Base-by-base conservation (phyloP, 192 early-diverging fungal genomes). In the Coemansia sp. region DNA sequence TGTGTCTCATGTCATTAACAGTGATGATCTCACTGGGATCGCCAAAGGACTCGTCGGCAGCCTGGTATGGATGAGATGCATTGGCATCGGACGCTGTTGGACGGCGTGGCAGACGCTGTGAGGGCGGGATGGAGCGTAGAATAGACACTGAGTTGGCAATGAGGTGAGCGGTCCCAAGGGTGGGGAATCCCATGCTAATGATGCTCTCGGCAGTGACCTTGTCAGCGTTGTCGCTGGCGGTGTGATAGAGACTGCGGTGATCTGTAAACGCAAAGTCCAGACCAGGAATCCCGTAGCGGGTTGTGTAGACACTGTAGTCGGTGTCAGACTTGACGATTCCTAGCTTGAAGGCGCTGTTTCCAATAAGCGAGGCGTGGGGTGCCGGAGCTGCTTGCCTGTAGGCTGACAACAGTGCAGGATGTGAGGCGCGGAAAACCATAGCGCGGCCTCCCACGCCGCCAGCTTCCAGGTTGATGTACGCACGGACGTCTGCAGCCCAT, bases 361-460 rank as follows among this genome's bases (percentile, higher is more conserved):
- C 90, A 49, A 91, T 70, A 20, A 88, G 85, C 60, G 86, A 87
- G 14, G 85, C 87, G 46, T 85, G 84, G 8, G 87, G 86, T 40
- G 70, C 51, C n/a, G 72, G 74, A 16, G 67, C 77, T 0, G 76
- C 73, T 13, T 71, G 67, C 46, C 62, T 68, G 66, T 84, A 79
- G 9, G 76, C 76, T 7, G 41, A 54, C 6, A 83, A 64, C 63
- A 83, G 76, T 43, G 50, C 44, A 12, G 85, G 81, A 37, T 81
- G 72, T 12, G 85, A 84, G 41, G 84, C 83, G 41, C 90, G 86
- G 76, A 90, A 91, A 20, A 91, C 69, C 55, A 87, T 72, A 16
- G 89, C 86, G 49, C 87, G 86, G 20, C 90, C 90, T 19, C 90
- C 90, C 25, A 88, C 88, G 46, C 90, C 89, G 43, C 89, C 89